Evolutionary conservation across 768 basidiomycete genomes (phyloP).

Genomic region (Tephrocybe sp.): DNA sequence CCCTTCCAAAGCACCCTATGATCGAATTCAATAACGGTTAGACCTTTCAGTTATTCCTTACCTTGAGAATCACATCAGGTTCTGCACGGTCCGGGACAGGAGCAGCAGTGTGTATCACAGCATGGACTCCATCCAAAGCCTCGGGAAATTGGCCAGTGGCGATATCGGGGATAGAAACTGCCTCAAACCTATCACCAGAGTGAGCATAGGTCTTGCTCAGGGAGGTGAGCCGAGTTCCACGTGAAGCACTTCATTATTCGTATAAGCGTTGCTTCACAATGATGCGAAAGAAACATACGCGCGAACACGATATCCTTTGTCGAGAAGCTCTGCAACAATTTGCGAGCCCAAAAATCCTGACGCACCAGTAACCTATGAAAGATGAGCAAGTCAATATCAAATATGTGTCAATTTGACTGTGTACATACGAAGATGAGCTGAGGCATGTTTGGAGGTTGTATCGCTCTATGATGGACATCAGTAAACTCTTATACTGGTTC

Average conservation of each 20-base stretch:
- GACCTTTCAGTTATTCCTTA: constrained; percentile 3
- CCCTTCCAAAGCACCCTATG: constrained; percentile 35
- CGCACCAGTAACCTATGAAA: constrained; percentile 46
- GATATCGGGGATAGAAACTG: constrained; percentile 28
- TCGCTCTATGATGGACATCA: too few relatives aligned
- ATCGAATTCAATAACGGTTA: too few relatives aligned
- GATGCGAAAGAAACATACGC: constrained; percentile 30
- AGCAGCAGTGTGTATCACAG: constrained; percentile 46
- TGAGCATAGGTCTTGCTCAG: constrained; percentile 16
- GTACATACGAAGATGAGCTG: too few relatives aligned
- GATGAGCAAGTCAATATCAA: too few relatives aligned
- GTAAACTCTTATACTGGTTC: too few relatives aligned
- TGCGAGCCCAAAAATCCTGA: constrained; percentile 46
- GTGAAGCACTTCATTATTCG: constrained; percentile 12
- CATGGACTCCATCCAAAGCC: constrained; percentile 50
- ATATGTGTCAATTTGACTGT: too few relatives aligned
- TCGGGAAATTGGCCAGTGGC: constrained; percentile 41
- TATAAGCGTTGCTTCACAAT: neutral
- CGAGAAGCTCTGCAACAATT: constrained; percentile 37
- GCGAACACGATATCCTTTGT: constrained; percentile 46
- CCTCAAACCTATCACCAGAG: constrained; percentile 8
- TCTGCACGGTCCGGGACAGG: constrained; percentile 27
- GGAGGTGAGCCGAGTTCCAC: constrained; percentile 17
- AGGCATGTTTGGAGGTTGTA: too few relatives aligned
- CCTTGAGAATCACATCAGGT: constrained; percentile 25